These are phyloP conservation scores for Pythium brachiatum DNA, from an alignment of 352 stramenopile species.

Conservation along the genomic window DNA sequence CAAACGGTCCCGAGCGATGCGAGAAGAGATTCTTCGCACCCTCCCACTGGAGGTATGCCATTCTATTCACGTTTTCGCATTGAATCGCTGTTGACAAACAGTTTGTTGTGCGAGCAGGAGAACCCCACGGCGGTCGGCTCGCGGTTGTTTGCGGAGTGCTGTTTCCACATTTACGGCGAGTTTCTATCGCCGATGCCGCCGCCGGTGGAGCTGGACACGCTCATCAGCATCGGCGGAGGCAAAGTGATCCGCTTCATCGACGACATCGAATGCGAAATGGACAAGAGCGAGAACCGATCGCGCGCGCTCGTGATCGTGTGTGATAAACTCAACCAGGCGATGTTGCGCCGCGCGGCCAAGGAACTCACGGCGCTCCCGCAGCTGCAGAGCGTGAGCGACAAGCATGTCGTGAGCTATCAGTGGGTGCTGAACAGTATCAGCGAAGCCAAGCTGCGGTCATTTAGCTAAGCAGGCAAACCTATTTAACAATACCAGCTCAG, in stretches of 20 bases:
- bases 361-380: conserved; percentile 41
- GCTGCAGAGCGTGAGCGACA: conserved; percentile 34
- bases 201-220: conserved; percentile 55
- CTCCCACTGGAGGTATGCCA: conserved; percentile 5
- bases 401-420: conserved; percentile 77
- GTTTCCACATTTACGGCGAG: conserved; percentile 71
- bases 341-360: conserved; percentile 37
- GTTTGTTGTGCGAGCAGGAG: conserved; percentile 1
- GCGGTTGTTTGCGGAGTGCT: conserved; percentile 64
- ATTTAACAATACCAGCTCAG: conserved; percentile 1
- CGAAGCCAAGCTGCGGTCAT: conserved; percentile 57
- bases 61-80: background rate
- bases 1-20: conserved; percentile 24
- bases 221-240: conserved; percentile 66
- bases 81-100: background rate
- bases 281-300: conserved; percentile 42
- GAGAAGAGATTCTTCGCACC: conserved; percentile 24
- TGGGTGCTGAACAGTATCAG: conserved; percentile 88
- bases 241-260: conserved; percentile 52
- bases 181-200: conserved; percentile 79
- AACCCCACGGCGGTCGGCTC: conserved; percentile 45
- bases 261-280: conserved; percentile 50
- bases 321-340: conserved; percentile 69
- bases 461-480: conserved; percentile 15
- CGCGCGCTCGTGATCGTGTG: conserved; percentile 68